phyloP scores from a whole-genome alignment of 352 stramenopile species.

The Globisporangium cederbergense region DNA sequence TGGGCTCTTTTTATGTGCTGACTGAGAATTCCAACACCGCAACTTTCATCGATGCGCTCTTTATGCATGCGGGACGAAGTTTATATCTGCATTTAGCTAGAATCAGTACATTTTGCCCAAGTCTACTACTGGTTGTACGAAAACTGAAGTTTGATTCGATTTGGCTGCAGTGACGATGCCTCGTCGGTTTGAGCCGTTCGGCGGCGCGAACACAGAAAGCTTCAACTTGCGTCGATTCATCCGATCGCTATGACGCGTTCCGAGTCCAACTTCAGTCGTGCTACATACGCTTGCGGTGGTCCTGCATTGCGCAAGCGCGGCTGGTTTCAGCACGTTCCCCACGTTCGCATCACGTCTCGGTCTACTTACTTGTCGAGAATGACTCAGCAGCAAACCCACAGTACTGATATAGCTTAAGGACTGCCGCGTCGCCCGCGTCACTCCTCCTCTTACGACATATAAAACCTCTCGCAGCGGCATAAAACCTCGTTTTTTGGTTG shows the following conservation, averaged over 20 bases:
- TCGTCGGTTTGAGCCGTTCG: constrained; percentile 1
- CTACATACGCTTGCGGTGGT: not conserved
- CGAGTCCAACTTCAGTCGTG: not conserved
- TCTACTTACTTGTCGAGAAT: too few relatives aligned
- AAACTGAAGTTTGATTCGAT: not conserved
- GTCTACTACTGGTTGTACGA: not conserved
- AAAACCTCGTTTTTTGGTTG: constrained; percentile 5
- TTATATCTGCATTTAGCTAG: not conserved
- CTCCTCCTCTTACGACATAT: not conserved
- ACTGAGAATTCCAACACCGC: not conserved
- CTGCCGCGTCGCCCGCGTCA: constrained; percentile 1
- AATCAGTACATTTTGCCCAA: not conserved
- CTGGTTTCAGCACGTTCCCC: not conserved
- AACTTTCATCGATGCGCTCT: not conserved
- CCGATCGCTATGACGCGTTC: not conserved
- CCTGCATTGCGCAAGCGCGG: not conserved
- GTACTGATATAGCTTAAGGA: not conserved
- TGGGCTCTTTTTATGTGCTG: not conserved
- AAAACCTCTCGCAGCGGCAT: not conserved
- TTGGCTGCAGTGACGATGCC: not conserved
- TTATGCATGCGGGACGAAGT: not conserved
- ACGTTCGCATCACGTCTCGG: not conserved
- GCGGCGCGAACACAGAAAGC: not conserved
- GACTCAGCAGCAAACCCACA: too few relatives aligned
- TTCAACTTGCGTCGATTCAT: not conserved